phyloP scores from a whole-genome alignment of 1,284 basidiomycete genomes.

The Sutorius eximius region DNA sequence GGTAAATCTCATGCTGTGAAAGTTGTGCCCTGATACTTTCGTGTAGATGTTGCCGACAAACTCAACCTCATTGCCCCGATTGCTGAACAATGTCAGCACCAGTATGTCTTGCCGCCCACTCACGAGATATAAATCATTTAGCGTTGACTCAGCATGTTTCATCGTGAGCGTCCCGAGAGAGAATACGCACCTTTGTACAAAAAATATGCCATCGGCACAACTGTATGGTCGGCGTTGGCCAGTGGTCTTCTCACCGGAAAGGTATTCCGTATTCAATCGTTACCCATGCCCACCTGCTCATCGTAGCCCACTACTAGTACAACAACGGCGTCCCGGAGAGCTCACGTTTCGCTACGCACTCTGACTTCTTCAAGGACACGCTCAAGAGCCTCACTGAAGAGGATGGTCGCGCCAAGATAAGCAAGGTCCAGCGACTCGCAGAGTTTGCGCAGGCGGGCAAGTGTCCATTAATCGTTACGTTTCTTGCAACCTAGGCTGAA shows the following conservation, averaged over 20 bases:
- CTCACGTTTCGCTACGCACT: constrained; percentile 57
- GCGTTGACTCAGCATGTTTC: constrained; percentile 37
- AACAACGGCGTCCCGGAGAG: constrained; percentile 49
- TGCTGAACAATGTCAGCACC: constrained; percentile 59
- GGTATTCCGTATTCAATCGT: constrained; percentile 14
- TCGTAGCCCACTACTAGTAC: constrained; percentile 26
- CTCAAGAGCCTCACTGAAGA: constrained; percentile 38
- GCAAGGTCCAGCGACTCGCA: constrained; percentile 51
- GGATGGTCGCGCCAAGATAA: constrained; percentile 50
- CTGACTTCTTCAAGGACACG: constrained; percentile 45
- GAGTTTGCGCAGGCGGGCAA: constrained; percentile 45
- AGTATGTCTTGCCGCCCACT: constrained; percentile 29
- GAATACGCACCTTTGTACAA: constrained; percentile 51
- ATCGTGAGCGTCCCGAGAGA: constrained; percentile 57
- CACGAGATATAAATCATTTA: neutral
- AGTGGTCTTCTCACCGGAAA: constrained; percentile 56
- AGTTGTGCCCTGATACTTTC: neutral
- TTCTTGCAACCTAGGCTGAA: constrained; percentile 1
- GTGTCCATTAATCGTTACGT: neutral
- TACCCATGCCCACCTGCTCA: neutral
- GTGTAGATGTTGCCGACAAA: constrained; percentile 49
- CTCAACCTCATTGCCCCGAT: constrained; percentile 60
- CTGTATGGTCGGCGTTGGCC: constrained; percentile 63
- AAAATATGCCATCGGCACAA: constrained; percentile 45
- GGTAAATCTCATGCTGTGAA: constrained; percentile 10